These are phyloP conservation scores for Furcasterigmium sp. DNA, from an alignment of 2,329 filamentous ascomycete species.

Conservation along the genomic window DNA sequence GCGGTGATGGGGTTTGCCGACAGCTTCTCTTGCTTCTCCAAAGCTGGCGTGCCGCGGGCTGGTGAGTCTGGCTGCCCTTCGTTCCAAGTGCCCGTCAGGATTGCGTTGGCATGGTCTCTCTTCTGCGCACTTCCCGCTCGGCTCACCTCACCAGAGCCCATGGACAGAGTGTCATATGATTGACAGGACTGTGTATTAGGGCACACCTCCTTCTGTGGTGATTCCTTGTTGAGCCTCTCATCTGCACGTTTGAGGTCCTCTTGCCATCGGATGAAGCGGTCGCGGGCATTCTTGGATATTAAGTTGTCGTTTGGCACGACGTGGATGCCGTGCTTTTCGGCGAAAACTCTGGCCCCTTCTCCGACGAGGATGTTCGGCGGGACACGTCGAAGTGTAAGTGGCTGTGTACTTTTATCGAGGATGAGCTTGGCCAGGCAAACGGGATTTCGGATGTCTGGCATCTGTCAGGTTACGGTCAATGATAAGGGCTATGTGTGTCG, in stretches of 20 bases:
- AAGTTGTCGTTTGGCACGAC: constrained; percentile 70
- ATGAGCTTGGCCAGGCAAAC: constrained; percentile 81
- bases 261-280: constrained; percentile 76
- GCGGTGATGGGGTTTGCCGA: too few relatives aligned
- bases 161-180: constrained; percentile 25
- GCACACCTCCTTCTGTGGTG: constrained; percentile 11
- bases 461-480: not conserved
- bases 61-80: constrained; percentile 59
- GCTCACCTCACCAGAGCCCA: not conserved
- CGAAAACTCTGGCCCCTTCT: constrained; percentile 81
- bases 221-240: constrained; percentile 27
- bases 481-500: not conserved
- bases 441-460: constrained; percentile 81
- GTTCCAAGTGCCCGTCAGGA: constrained; percentile 55
- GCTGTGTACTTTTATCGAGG: constrained; percentile 69
- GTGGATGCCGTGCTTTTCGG: constrained; percentile 68
- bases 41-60: constrained; percentile 15
- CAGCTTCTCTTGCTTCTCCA: constrained; percentile 3
- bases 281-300: constrained; percentile 72
- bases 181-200: constrained; percentile 14
- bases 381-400: constrained; percentile 79
- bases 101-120: constrained; percentile 48
- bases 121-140: constrained; percentile 15
- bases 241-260: constrained; percentile 65
- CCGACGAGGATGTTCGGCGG: constrained; percentile 90